phyloP scores from a whole-genome alignment of 345 rosid genomes.

The Populus nigra region DNA sequence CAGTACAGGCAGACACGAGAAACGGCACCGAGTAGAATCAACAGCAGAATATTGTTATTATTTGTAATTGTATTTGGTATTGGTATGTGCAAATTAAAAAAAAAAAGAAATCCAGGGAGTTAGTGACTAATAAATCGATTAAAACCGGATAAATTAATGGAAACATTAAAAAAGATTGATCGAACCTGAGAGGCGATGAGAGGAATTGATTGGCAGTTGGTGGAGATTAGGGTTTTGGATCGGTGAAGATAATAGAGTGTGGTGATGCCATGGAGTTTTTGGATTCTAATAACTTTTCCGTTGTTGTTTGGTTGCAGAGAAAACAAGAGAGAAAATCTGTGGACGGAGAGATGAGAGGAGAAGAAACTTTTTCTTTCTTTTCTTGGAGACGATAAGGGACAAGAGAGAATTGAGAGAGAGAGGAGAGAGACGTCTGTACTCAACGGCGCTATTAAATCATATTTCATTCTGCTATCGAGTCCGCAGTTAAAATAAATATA shows the following conservation, averaged over 20 bases:
- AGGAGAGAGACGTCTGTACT: constrained; percentile 27
- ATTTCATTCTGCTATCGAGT: constrained; percentile 43
- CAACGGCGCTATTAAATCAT: constrained; percentile 39
- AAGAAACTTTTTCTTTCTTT: not conserved
- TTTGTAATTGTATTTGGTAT: not conserved
- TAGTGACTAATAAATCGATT: not conserved
- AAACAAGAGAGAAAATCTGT: constrained; percentile 17
- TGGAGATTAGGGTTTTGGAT: constrained; percentile 1
- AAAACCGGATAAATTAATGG: not conserved
- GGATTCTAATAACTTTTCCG: not conserved
- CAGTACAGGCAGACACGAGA: not conserved
- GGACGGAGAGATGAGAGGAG: constrained; percentile 9
- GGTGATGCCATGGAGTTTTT: not conserved
- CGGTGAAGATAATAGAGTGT: not conserved
- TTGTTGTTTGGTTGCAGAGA: constrained; percentile 24
- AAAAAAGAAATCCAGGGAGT: not conserved
- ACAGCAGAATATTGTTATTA: not conserved
- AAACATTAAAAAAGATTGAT: not conserved
- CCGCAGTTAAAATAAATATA: constrained; percentile 28
- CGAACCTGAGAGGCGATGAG: not conserved
- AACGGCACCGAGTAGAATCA: not conserved
- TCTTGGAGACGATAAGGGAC: constrained; percentile 45
- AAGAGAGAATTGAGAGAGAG: constrained; percentile 36
- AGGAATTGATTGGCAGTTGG: not conserved
- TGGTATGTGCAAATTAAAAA: not conserved